These are phyloP conservation scores for Monosporascus sp. DNA, from an alignment of 2,329 filamentous ascomycete genomes.

Conservation along the genomic window DNA sequence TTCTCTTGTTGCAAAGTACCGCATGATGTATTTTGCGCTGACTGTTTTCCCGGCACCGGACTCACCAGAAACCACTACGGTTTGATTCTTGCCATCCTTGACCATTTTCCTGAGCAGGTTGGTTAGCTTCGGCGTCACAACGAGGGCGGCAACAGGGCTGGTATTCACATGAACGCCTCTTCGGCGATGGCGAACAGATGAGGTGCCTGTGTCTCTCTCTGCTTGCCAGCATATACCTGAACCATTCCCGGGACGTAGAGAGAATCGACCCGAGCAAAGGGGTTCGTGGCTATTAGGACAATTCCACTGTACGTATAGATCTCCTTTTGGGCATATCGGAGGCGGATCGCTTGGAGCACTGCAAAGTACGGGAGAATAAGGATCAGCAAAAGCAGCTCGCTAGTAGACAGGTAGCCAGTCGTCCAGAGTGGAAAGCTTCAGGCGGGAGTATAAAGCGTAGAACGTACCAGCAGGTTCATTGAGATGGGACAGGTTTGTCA, in stretches of 20 bases:
- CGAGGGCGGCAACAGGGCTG: background rate
- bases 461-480: slow-evolving; percentile 87
- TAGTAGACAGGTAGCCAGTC: slow-evolving; percentile 15
- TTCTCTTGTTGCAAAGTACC: slow-evolving; percentile 97
- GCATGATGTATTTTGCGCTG: slow-evolving; percentile 99
- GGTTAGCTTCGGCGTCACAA: slow-evolving; percentile 30
- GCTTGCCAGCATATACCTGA: slow-evolving; percentile 97
- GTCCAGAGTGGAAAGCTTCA: background rate
- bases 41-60: slow-evolving; percentile 98
- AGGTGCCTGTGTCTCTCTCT: slow-evolving; percentile 91
- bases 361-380: slow-evolving; percentile 10
- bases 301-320: slow-evolving; percentile 99
- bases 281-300: slow-evolving; percentile 96
- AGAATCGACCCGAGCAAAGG: slow-evolving; percentile 94
- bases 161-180: slow-evolving; percentile 87
- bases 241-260: slow-evolving; percentile 99
- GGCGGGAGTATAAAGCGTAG: slow-evolving; percentile 29
- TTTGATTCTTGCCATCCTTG: slow-evolving; percentile 92
- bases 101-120: slow-evolving; percentile 74
- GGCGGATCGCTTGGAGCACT: slow-evolving; percentile 96
- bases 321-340: slow-evolving; percentile 96
- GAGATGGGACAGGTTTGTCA: slow-evolving; percentile 94
- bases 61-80: slow-evolving; percentile 97
- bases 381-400: slow-evolving; percentile 15
- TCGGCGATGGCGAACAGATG: slow-evolving; percentile 99